phyloP scores from a whole-genome alignment of 2,329 filamentous ascomycete species.

The Alternaria tenuissima region DNA sequence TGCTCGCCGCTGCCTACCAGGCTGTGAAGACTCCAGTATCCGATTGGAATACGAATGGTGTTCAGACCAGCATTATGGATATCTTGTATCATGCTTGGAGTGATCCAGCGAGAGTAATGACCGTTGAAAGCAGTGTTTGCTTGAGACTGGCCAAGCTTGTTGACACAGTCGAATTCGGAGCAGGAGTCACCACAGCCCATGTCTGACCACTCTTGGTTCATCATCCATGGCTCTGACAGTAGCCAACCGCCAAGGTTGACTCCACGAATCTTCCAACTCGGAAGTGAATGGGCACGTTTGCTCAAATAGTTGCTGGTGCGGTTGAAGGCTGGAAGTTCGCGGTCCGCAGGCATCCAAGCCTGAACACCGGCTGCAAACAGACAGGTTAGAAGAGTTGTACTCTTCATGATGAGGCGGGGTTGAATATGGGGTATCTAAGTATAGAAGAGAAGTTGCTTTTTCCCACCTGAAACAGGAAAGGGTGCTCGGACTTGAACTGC shows the following conservation, averaged over 20 bases:
- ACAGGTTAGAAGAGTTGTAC: constrained; percentile 4
- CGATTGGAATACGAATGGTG: constrained; percentile 63
- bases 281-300: constrained; percentile 10
- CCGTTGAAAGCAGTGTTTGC: constrained; percentile 58
- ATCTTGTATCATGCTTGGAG: constrained; percentile 57
- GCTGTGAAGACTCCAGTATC: constrained; percentile 64
- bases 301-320: constrained; percentile 9
- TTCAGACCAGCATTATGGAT: constrained; percentile 62
- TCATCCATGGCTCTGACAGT: constrained; percentile 65
- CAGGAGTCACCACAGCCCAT: constrained; percentile 58
- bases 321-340: constrained; percentile 14
- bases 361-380: constrained; percentile 14
- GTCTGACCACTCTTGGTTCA: constrained; percentile 54
- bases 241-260: constrained; percentile 64
- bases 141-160: constrained; percentile 55
- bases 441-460: constrained; percentile 3
- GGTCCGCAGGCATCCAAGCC: constrained; percentile 17
- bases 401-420: background rate
- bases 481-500: background rate
- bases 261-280: constrained; percentile 58
- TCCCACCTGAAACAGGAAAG: background rate
- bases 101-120: constrained; percentile 63
- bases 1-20: constrained; percentile 60
- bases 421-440: background rate
- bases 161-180: constrained; percentile 65